Percentiles rank a stretch among this genome's conserved stretches.
These are phyloP conservation scores for Lactarius vividus DNA, from an alignment of 768 basidiomycete genomes.

Conservation along the genomic window DNA sequence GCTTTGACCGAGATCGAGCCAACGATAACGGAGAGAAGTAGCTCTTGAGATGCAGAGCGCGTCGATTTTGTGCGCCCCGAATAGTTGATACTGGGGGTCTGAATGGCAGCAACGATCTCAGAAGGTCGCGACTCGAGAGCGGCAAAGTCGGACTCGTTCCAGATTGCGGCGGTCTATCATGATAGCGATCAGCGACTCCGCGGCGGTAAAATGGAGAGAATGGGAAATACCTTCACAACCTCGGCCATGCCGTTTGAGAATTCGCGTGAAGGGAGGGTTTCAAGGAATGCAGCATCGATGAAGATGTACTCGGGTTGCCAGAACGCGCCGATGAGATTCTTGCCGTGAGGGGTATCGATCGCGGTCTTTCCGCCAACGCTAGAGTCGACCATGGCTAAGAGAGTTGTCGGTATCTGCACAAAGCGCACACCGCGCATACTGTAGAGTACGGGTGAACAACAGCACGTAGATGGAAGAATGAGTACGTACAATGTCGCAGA, in stretches of 20 bases:
- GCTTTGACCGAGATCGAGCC: constrained; percentile 95
- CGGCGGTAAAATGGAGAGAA: background rate
- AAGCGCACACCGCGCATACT: constrained; percentile 98
- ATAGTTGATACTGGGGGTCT: constrained; percentile 58
- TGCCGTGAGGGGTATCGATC: constrained; percentile 97
- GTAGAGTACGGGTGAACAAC: constrained; percentile 12
- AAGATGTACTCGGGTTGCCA: constrained; percentile 98
- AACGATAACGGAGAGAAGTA: constrained; percentile 87
- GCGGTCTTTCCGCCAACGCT: constrained; percentile 98
- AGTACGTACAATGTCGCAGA: constrained; percentile 89
- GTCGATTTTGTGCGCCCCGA: constrained; percentile 57
- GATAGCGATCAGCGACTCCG: background rate
- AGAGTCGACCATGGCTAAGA: constrained; percentile 98
- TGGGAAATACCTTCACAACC: constrained; percentile 77
- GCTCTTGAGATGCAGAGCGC: constrained; percentile 72
- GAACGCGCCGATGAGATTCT: constrained; percentile 98
- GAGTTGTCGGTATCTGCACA: constrained; percentile 93
- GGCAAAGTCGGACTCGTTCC: constrained; percentile 88
- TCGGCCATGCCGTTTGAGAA: constrained; percentile 99
- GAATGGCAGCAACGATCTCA: constrained; percentile 85
- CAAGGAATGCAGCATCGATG: constrained; percentile 94
- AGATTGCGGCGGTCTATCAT: constrained; percentile 93
- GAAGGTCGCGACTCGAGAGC: constrained; percentile 81
- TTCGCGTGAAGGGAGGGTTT: constrained; percentile 87
- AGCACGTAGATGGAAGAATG: background rate